Evolutionary conservation across 2,329 filamentous ascomycete genomes (phyloP), one percentile per base, ranked within the genome.

Genomic region (Arthrobotrys conoides): DNA sequence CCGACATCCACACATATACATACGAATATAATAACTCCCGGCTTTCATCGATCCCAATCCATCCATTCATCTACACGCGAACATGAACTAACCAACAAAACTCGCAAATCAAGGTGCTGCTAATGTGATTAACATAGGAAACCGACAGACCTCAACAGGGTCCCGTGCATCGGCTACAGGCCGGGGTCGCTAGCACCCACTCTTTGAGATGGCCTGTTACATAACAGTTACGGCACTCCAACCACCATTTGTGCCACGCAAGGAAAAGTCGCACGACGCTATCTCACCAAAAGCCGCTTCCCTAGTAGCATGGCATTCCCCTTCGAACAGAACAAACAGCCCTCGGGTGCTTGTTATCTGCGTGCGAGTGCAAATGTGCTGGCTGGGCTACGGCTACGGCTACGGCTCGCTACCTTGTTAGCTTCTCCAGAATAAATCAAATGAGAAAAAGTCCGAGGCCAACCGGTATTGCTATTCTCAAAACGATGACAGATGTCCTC

Each of bases 171-270:
- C 66, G 66, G 66, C 66, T 36, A 69, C 66, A 69, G 22, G 38
- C 66, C 66, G 66, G 65, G 65, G 33, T 68, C 65, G 65, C 49
- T 61, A 61, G 57, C 57, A 61, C 33, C 36, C 57, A 44, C 57
- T 61, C 57, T 30, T 59, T 38, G 57, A 36, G 61, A 65, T 22
- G 55, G 27, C 27, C 51, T 65, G 59, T 73, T 73, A 73, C 70
- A 73, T 73, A 73, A 73, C 70, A 38, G 46, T 73, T 73, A 73
- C 70, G 70, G 70, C 70, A 73, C 70, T 55, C 33, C 24, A 73
- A 73, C 70, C 51, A 73, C 70, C 61, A 49, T 67, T 73, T 67
- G 70, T 63, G 61, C 59, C 41, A 72, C 30, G 53, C 53, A 38
- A 57, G 59, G 33, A 49, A 66, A 30, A 33, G 69, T 65, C 46